These are phyloP conservation scores for Mortierella sp. DNA, from an alignment of 371 early-diverging fungal species.

Conservation along the genomic window DNA sequence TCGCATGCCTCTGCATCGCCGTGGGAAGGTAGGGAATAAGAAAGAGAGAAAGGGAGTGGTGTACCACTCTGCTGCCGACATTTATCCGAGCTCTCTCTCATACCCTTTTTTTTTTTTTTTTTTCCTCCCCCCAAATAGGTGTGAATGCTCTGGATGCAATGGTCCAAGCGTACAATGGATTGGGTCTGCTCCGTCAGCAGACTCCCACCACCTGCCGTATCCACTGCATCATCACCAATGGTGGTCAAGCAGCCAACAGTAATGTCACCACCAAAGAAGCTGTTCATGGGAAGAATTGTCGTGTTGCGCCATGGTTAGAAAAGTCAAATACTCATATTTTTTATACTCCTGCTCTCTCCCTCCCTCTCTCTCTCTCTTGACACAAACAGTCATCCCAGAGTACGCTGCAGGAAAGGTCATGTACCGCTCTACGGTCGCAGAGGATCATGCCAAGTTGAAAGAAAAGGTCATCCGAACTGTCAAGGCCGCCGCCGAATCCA, in stretches of 20 bases:
- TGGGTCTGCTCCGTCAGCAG: constrained; percentile 69
- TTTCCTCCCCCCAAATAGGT: constrained; percentile 52
- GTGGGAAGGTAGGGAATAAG: constrained; percentile 36
- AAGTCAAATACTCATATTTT: not conserved
- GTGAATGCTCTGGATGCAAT: constrained; percentile 73
- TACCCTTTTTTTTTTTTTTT: not conserved
- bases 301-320: not conserved
- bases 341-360: not conserved
- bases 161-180: constrained; percentile 59
- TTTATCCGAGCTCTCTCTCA: not conserved
- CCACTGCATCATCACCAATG: constrained; percentile 81
- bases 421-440: constrained; percentile 64
- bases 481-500: constrained; percentile 71
- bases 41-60: constrained; percentile 12
- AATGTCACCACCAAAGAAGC: not conserved
- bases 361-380: not conserved
- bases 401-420: constrained; percentile 63
- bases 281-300: not conserved
- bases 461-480: constrained; percentile 65
- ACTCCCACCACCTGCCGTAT: constrained; percentile 64
- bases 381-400: constrained; percentile 64
- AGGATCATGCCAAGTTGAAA: constrained; percentile 61
- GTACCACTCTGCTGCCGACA: constrained; percentile 7
- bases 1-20: constrained; percentile 60
- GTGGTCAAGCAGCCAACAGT: constrained; percentile 70